Evolutionary conservation across 768 basidiomycete genomes (phyloP), one percentile per base, ranked within the genome.

Genomic region (Suillus subaureus): DNA sequence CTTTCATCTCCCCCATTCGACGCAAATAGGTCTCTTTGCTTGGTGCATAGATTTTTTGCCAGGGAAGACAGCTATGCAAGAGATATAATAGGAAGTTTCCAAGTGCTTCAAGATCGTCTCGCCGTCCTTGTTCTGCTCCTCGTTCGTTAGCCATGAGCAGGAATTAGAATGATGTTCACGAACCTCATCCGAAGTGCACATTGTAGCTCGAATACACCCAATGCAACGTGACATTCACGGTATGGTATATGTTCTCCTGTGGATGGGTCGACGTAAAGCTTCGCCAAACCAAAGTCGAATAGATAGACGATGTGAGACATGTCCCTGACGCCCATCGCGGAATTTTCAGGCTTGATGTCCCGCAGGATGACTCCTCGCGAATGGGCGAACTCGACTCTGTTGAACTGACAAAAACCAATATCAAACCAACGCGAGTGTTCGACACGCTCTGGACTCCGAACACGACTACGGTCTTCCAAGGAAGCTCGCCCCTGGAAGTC

Each of bases 21-120:
- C 21, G 49, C 4, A 67, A 21, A 23, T 68, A 8, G 42, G 42
- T 21, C 21, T 66, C 54, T 15, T 56, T 26, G 39, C 42, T 54
- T n/a, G 55, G 54, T 6, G 67, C 61, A 15, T 56, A 55, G 39
- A 73, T 63, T 4, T 47, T 69, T 61, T 70, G 62, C 74, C 74
- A 75, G 0, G 74, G 74, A 1, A 75, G 67, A 26, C 33, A 23
- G 2, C 72, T 70, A 39, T 69, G 70, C n/a, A 72, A 55, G 47
- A 75, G 64, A 43, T 67, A 71, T 3, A 74, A 31, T 4, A 75
- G 67, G 40, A 70, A 54, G 28, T 65, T 63, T 2, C 69, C 68
- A 12, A 74, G 57, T 13, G 69, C 47, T 55, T 73, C 70, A 12
- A 75, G 16, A 56, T 75, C 73, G 37, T 75, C 74, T 9, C 69